Evolutionary conservation across 1,284 basidiomycete genomes (phyloP), one percentile per base, ranked within the genome.

Genomic region (Amylostereum areolatum): DNA sequence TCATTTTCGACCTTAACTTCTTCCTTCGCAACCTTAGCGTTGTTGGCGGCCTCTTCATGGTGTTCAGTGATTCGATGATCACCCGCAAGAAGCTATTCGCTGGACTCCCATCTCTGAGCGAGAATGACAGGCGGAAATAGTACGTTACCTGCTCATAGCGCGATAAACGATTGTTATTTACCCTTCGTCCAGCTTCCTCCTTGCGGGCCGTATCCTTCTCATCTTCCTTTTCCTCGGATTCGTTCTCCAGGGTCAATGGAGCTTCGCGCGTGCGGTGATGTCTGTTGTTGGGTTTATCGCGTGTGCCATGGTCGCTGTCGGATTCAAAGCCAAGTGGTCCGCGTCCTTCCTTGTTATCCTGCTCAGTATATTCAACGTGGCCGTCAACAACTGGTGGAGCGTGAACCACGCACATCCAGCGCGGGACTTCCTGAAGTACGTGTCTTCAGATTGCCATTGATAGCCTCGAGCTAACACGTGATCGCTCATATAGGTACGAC

Each of bases 171-270:
- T 32, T 48, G 35, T 56, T 42, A 47, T 35, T 32, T 39, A 34
- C 29, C 2, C 18, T 18, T 18, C 18, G 18, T 18, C 3, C 60
- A 94, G 92, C 70, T 95, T 97, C 83, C 87, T 99, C 64, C 86
- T 99, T 46, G 92, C 95, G 0, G 97, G 96, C 47, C 93, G 97
- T 52, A 85, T 99, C 51, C 82, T 99, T 55, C 85, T 99, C 61
- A 97, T 99, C 67, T 98, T 99, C 85, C 83, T 99, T 44, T 99
- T 99, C 81, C 77, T 99, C 60, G 97, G 97, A 2, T 98, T 99
- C 75, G 87, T 97, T 59, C 75, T 99, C 64, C 93, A 96, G 65
- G 95, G 95, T 49, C 73, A 81, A 65, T 98, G 95, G 94, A 87
- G 80, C 56, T 72, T 97, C 56, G 80, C 78, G 25, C 89, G 95